Percentiles rank a stretch among this genome's conserved stretches.
Conservation (phyloP, 768 basidiomycete genomes). For the Lentinula boryana region DNA sequence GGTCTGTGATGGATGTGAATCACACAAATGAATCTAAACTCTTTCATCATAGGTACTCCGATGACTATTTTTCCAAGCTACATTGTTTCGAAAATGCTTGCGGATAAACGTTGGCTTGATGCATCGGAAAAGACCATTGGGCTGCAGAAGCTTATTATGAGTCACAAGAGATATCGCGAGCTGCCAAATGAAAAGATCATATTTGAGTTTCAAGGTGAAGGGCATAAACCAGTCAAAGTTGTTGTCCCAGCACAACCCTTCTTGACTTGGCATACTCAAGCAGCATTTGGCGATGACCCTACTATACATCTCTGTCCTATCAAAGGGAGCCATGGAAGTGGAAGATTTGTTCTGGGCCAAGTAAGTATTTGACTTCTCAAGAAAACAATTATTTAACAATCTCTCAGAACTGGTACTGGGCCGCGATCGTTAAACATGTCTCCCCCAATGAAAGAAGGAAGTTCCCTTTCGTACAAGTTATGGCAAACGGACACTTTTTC, state of each 20-base stretch:
- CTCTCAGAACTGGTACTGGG: background rate
- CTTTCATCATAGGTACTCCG: background rate
- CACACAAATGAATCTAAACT: background rate
- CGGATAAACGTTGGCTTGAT: background rate
- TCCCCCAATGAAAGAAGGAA: background rate
- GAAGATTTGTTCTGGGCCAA: background rate
- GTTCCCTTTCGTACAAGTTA: background rate
- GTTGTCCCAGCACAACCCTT: background rate
- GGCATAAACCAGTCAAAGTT: background rate
- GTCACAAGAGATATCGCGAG: background rate
- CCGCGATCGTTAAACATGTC: background rate
- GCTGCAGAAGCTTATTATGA: conserved; percentile 35
- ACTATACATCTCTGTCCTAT: background rate
- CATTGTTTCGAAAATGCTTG: background rate
- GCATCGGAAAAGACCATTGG: conserved; percentile 14
- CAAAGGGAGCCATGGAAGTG: background rate
- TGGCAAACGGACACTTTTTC: background rate
- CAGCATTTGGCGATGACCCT: background rate
- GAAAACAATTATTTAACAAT: background rate
- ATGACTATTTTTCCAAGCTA: background rate
- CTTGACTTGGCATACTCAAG: background rate
- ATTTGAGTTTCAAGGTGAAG: background rate
- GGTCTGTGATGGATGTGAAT: background rate
- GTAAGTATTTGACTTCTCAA: background rate
- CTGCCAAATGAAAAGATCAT: background rate